These are phyloP conservation scores for Metarhizium humberi DNA, from an alignment of 2,329 filamentous ascomycete species.

Conservation along the genomic window DNA sequence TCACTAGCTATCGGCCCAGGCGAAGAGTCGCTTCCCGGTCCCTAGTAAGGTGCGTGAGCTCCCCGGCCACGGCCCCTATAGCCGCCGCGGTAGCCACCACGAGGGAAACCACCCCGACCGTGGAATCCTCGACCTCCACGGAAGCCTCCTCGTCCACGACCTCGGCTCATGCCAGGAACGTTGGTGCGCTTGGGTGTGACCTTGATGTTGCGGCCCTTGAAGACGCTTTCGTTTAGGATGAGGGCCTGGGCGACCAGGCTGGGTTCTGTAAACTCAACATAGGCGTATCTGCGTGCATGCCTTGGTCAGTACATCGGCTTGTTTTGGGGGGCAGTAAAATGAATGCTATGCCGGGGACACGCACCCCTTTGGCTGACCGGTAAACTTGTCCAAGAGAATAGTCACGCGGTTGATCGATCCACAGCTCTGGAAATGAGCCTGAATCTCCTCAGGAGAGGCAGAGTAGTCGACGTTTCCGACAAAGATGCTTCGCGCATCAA, in stretches of 20 bases:
- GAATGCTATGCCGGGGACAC: neutral
- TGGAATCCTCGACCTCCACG: constrained; percentile 41
- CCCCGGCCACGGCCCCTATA: constrained; percentile 58
- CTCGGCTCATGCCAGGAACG: constrained; percentile 84
- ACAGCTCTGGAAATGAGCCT: constrained; percentile 95
- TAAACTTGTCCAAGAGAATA: constrained; percentile 96
- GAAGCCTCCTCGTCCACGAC: constrained; percentile 52
- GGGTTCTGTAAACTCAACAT: constrained; percentile 95
- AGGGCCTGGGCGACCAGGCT: constrained; percentile 87
- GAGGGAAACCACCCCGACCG: constrained; percentile 44
- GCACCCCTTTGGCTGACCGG: constrained; percentile 97
- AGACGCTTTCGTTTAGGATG: constrained; percentile 91
- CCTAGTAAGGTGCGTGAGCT: constrained; percentile 52
- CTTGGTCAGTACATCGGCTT: neutral
- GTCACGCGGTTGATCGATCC: constrained; percentile 97
- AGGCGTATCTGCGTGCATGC: constrained; percentile 68
- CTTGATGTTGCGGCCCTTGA: constrained; percentile 92
- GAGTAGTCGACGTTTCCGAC: constrained; percentile 98
- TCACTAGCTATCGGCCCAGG: constrained; percentile 10
- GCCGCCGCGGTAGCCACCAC: constrained; percentile 57
- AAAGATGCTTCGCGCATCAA: constrained; percentile 93
- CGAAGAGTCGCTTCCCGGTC: constrained; percentile 22
- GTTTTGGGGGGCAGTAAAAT: neutral
- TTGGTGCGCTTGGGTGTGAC: constrained; percentile 93
- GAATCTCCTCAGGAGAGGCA: constrained; percentile 89